Percentiles rank a stretch among this genome's conserved stretches.
These are phyloP conservation scores for Talaromyces borbonicus DNA, from an alignment of 495 filamentous ascomycete species.

Conservation along the genomic window DNA sequence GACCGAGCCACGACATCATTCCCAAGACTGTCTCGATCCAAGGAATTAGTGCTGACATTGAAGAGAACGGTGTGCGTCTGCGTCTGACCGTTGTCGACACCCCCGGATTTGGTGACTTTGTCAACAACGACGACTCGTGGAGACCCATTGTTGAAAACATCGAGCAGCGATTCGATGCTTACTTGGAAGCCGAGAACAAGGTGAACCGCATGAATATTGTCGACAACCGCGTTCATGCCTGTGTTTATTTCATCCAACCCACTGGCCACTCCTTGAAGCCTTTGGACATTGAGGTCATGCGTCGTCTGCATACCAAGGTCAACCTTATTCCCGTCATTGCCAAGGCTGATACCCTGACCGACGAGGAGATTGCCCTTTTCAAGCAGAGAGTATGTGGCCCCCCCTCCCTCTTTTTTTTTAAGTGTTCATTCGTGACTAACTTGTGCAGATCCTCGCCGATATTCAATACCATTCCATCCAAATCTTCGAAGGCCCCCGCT, in stretches of 20 bases:
- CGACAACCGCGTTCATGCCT: conserved; percentile 96
- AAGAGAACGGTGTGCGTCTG: conserved; percentile 96
- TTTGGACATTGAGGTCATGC: conserved; percentile 98
- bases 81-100: conserved; percentile 96
- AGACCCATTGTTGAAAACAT: conserved; percentile 98
- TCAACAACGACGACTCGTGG: conserved; percentile 99
- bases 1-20: conserved; percentile 92
- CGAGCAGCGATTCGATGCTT: conserved; percentile 95
- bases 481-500: conserved; percentile 97
- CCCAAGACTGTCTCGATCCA: conserved; percentile 99
- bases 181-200: conserved; percentile 98
- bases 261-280: conserved; percentile 99
- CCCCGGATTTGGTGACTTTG: conserved; percentile 96
- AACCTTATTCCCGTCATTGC: conserved; percentile 99
- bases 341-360: conserved; percentile 95
- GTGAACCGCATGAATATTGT: conserved; percentile 99
- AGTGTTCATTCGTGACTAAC: neutral
- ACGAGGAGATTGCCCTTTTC: conserved; percentile 88
- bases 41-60: conserved; percentile 96
- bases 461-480: conserved; percentile 94
- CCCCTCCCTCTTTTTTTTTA: neutral
- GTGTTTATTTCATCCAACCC: conserved; percentile 98
- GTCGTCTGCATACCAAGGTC: conserved; percentile 98
- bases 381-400: conserved; percentile 73
- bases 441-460: conserved; percentile 79